These are phyloP conservation scores for Papiliotrema laurentii DNA, from an alignment of 1,284 basidiomycete species.

Conservation along the genomic window DNA sequence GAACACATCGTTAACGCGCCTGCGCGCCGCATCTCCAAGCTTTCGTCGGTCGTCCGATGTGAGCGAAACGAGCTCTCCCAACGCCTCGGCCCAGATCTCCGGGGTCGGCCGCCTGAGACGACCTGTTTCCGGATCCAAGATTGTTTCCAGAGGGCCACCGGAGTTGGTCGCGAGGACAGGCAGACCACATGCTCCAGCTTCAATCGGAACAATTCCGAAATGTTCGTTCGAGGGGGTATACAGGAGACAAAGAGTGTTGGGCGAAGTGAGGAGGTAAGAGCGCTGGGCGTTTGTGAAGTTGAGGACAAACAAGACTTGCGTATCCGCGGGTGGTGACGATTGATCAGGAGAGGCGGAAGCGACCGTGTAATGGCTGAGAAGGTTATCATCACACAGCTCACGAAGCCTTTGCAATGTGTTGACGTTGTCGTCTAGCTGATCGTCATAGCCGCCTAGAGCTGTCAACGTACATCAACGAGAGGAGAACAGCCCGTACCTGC, in stretches of 20 bases:
- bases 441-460: conserved; percentile 66
- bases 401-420: conserved; percentile 60
- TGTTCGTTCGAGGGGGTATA: conserved; percentile 97
- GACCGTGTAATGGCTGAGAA: conserved; percentile 55
- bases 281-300: conserved; percentile 80
- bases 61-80: conserved; percentile 61
- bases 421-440: conserved; percentile 65
- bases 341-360: conserved; percentile 49
- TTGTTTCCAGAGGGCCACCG: conserved; percentile 88
- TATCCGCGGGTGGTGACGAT: conserved; percentile 29
- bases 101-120: conserved; percentile 59
- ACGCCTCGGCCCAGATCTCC: conserved; percentile 63
- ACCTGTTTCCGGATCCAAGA: conserved; percentile 65
- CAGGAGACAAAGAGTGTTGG: conserved; percentile 65
- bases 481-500: conserved; percentile 56
- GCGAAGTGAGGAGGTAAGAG: conserved; percentile 63
- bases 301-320: conserved; percentile 72
- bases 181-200: conserved; percentile 87
- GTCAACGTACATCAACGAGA: neutral
- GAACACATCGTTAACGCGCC: conserved; percentile 59
- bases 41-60: conserved; percentile 50
- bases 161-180: conserved; percentile 84
- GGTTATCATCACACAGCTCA: conserved; percentile 53
- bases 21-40: conserved; percentile 57
- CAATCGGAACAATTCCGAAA: conserved; percentile 94